Conservation (phyloP, 805 yeast species). For the Isabelozyma rhagii region DNA sequence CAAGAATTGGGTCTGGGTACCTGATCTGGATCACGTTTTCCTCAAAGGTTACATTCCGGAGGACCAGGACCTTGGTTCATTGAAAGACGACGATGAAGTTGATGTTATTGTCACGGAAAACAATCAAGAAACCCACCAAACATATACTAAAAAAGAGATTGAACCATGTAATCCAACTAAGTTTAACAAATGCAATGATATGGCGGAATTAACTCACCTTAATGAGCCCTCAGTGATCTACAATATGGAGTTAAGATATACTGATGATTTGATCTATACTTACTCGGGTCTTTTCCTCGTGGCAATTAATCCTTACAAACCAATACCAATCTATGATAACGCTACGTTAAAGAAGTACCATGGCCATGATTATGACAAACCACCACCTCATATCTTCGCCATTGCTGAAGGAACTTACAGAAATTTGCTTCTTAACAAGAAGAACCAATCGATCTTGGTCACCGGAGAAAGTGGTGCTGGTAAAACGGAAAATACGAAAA, state of each 20-base stretch:
- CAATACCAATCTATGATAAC: constrained; percentile 65
- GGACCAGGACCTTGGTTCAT: constrained; percentile 10
- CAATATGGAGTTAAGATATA: constrained; percentile 74
- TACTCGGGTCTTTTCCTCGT: constrained; percentile 94
- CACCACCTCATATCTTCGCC: constrained; percentile 87
- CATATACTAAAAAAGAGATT: constrained; percentile 40
- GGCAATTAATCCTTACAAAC: constrained; percentile 88
- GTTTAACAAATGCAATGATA: constrained; percentile 87
- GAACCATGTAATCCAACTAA: constrained; percentile 83
- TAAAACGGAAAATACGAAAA: constrained; percentile 95
- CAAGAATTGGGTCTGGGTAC: constrained; percentile 77
- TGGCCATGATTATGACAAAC: constrained; percentile 24
- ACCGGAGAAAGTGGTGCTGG: constrained; percentile 99
- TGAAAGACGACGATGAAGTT: constrained; percentile 27
- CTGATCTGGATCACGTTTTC: constrained; percentile 54
- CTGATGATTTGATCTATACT: constrained; percentile 79
- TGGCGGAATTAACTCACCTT: constrained; percentile 91
- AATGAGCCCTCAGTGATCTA: constrained; percentile 95
- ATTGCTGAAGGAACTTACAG: constrained; percentile 79
- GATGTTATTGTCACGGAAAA: constrained; percentile 36
- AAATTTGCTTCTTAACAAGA: constrained; percentile 61
- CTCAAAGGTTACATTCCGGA: constrained; percentile 57
- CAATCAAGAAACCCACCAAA: constrained; percentile 40
- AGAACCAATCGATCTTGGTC: constrained; percentile 89
- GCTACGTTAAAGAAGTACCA: constrained; percentile 58